Evolutionary conservation across 2,329 filamentous ascomycete genomes (phyloP), one percentile per base, ranked within the genome.

Genomic region (Sporothrix luriei): DNA sequence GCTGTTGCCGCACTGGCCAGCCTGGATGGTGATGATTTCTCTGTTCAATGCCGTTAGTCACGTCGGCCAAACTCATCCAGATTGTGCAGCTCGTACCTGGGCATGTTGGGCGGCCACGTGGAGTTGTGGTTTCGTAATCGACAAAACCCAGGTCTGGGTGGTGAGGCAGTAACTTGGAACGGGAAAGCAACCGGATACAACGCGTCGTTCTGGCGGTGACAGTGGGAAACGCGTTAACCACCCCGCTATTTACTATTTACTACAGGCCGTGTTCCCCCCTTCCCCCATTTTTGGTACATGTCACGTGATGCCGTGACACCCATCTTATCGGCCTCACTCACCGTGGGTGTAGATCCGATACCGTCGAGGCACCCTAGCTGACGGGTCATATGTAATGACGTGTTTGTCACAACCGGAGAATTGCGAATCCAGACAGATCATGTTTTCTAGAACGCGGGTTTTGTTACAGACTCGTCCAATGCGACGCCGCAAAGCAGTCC

Each of bases 21-120:
- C 94, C 83, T 99, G 95, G 76, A 99, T 91, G 73, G 96, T 99
- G 81, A 99, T 99, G 77, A 99, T 99, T 87, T 99, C 95, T 82
- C 95, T 97, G 76, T 1, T 69, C 19, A 21, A 21, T 13, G 5
- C 21, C 29, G 62, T 69, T 29, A 65, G 51, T 49, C 13, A 43
- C 21, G 19, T 16, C 40, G 13, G 21, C 26, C 13, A 54, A 29
- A 4, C 10, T 19, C 13, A 24, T 16, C 7, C 16, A 2, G 1
- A 61, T 33, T 10, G 3, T 19, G 19, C 14, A 3, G 19, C 19
- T 5, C 67, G 5, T 76, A 79, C 78, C 78, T 79, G 54, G 78
- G 78, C 78, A 80, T 80, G n/a, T 68, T 52, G 54, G 26, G 19
- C 19, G 24, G 46, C 70, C 38, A 69, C 59, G 52, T 33, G 54